These are phyloP conservation scores for Gossypium herbaceum DNA, from an alignment of 345 rosid species.

Conservation along the genomic window DNA sequence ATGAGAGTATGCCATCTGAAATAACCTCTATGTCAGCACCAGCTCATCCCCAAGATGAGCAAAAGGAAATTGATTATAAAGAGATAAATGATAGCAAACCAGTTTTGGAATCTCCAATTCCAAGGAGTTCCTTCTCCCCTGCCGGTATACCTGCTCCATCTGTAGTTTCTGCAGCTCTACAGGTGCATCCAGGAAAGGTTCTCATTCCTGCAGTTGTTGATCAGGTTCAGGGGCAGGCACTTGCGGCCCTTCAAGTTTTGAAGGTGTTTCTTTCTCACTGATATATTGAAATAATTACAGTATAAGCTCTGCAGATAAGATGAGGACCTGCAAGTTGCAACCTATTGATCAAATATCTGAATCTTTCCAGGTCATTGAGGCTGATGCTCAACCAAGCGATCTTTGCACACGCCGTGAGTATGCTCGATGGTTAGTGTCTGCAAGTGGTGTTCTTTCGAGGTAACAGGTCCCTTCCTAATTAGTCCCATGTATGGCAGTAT, in stretches of 20 bases:
- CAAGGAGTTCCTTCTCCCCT: slow-evolving; percentile 38
- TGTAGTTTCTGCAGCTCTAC: slow-evolving; percentile 54
- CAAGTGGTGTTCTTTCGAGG: slow-evolving; percentile 84
- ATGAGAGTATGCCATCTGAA: slow-evolving; percentile 32
- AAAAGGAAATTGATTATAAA: slow-evolving; percentile 25
- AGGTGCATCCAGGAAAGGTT: slow-evolving; percentile 66
- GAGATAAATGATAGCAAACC: slow-evolving; percentile 28
- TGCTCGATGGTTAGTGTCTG: slow-evolving; percentile 90
- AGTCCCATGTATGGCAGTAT: slow-evolving; percentile 12
- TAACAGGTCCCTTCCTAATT: slow-evolving; percentile 26
- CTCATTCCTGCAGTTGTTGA: slow-evolving; percentile 75
- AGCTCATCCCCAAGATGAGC: slow-evolving; percentile 31
- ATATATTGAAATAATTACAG: not conserved
- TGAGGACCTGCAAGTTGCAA: slow-evolving; percentile 15
- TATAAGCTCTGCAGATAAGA: not conserved
- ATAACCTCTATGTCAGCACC: slow-evolving; percentile 32
- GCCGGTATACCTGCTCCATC: slow-evolving; percentile 93
- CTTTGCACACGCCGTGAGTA: slow-evolving; percentile 89
- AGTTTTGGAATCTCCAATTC: slow-evolving; percentile 33
- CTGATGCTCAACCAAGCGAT: slow-evolving; percentile 63
- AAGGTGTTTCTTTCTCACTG: slow-evolving; percentile 45
- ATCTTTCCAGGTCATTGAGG: slow-evolving; percentile 71
- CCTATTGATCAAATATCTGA: slow-evolving; percentile 11
- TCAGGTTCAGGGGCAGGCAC: slow-evolving; percentile 88
- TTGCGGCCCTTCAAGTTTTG: slow-evolving; percentile 75